phyloP scores from a whole-genome alignment of 306 rosid species.

The Vicia sativa region DNA sequence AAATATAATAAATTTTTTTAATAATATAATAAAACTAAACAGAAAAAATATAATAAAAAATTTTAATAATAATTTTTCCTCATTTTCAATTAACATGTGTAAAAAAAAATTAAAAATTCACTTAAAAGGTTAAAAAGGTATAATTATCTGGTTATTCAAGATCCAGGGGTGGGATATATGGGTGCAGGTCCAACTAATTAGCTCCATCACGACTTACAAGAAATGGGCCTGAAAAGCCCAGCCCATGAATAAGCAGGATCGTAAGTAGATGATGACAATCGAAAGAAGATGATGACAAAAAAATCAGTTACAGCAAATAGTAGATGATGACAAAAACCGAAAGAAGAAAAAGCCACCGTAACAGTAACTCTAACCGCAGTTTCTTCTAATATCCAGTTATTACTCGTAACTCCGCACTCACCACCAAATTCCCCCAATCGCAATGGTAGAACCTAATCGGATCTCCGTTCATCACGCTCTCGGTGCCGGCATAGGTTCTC shows the following conservation, averaged over 20 bases:
- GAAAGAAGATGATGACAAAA: constrained; percentile 37
- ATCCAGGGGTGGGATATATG: too few species aligned
- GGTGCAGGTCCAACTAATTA: too few species aligned
- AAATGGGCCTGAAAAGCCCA: constrained; percentile 32
- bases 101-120: too few species aligned
- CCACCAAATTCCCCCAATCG: constrained; percentile 45
- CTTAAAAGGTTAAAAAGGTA: too few species aligned
- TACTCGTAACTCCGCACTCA: constrained; percentile 29
- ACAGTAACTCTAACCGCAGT: constrained; percentile 38
- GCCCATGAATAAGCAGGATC: constrained; percentile 24
- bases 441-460: constrained; percentile 79
- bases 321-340: constrained; percentile 30
- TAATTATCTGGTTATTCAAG: too few species aligned
- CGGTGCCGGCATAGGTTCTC: constrained; percentile 80
- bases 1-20: too few species aligned
- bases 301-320: background rate
- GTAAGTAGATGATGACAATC: constrained; percentile 19
- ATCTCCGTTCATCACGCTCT: constrained; percentile 72
- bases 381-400: constrained; percentile 16
- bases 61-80: too few species aligned
- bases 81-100: too few species aligned
- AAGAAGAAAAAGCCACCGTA: constrained; percentile 40
- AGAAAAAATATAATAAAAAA: too few species aligned
- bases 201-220: background rate
- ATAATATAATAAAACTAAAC: too few species aligned